Evolutionary conservation across 2,329 filamentous ascomycete genomes (phyloP).

Genomic region (Huntiella savannae): DNA sequence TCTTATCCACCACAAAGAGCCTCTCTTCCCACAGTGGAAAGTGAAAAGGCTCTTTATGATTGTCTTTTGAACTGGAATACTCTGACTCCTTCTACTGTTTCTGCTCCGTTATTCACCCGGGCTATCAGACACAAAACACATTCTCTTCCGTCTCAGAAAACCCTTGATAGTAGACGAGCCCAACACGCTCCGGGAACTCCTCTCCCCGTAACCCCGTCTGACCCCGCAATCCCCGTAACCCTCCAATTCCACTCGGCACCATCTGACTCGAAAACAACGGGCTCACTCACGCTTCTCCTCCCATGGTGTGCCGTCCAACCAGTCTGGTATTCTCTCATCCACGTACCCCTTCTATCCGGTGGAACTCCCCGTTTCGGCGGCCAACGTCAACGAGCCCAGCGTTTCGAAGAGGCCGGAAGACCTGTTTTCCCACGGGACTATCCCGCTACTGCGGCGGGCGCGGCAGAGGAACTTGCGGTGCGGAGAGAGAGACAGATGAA

Average conservation of each 20-base stretch:
- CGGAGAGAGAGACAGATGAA: constrained; percentile 26
- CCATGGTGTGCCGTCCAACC: constrained; percentile 80
- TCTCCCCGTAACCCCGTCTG: constrained; percentile 36
- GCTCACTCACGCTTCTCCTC: constrained; percentile 65
- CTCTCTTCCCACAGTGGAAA: constrained; percentile 17
- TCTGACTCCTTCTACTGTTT: constrained; percentile 19
- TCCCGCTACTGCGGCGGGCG: constrained; percentile 60
- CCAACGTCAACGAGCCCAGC: constrained; percentile 57
- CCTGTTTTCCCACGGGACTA: constrained; percentile 81
- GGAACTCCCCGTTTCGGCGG: constrained; percentile 71
- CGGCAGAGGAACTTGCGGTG: constrained; percentile 55
- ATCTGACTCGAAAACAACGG: constrained; percentile 32
- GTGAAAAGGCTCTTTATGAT: constrained; percentile 28
- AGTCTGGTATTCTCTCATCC: constrained; percentile 73
- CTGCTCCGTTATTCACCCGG: constrained; percentile 36
- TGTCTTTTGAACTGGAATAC: constrained; percentile 46
- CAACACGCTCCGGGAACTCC: constrained; percentile 41
- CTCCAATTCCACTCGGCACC: constrained; percentile 41
- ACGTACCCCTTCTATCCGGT: constrained; percentile 60
- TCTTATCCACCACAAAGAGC: constrained; percentile 49
- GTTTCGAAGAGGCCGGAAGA: constrained; percentile 57
- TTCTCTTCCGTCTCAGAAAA: constrained; percentile 54
- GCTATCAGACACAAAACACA: constrained; percentile 44
- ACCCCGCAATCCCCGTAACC: constrained; percentile 62
- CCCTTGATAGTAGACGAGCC: constrained; percentile 58